A percentile compares a stretch with the other conserved stretches of the same genome.
Evolutionary conservation across 2,329 filamentous ascomycete genomes (phyloP).

Genomic region (Cladosporium oxysporum): DNA sequence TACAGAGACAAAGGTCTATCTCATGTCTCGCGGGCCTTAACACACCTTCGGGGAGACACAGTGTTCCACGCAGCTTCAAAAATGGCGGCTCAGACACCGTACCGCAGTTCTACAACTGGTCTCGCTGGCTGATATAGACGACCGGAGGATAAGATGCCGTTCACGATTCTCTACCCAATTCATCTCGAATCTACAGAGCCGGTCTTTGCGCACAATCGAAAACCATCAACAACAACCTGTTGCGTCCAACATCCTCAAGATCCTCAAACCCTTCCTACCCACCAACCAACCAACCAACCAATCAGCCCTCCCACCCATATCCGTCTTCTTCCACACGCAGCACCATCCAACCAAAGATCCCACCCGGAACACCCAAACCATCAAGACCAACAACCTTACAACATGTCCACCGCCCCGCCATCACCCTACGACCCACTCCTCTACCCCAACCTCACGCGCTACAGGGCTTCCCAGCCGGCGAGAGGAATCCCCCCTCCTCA

Average conservation of each 20-base stretch:
- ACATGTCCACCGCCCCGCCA: not conserved
- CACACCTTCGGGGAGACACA: not conserved
- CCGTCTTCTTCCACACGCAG: not conserved
- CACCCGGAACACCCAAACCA: not conserved
- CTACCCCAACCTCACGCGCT: constrained; percentile 8
- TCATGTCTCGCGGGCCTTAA: not conserved
- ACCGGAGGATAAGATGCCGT: not conserved
- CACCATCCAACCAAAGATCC: not conserved
- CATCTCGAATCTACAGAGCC: not conserved
- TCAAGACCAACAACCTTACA: not conserved
- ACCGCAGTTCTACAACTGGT: not conserved
- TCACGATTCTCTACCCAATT: not conserved
- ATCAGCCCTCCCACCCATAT: not conserved
- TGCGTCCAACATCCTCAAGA: not conserved
- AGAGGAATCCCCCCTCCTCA: not conserved
- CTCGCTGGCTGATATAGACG: not conserved
- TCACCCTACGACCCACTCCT: not conserved
- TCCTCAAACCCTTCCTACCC: not conserved
- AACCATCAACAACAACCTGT: not conserved
- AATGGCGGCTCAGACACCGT: not conserved
- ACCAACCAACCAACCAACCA: not conserved
- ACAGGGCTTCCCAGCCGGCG: not conserved
- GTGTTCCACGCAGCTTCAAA: not conserved
- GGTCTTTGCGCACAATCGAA: not conserved
- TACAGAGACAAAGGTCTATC: not conserved